Conservation (phyloP, 164 flowering plant genomes). For the Vitis riparia region DNA sequence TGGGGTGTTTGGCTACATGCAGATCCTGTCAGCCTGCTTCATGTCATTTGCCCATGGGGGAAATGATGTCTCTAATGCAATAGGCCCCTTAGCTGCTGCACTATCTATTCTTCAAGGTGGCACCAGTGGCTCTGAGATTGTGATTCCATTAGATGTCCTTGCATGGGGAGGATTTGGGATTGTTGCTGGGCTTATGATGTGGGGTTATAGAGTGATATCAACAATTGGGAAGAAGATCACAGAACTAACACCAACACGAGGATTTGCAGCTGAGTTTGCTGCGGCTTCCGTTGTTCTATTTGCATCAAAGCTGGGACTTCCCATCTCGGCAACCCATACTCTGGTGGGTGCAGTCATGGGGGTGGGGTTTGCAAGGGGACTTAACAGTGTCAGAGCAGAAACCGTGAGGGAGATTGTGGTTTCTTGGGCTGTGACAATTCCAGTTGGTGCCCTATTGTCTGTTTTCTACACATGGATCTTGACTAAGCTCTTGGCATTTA, state of each 20-base stretch:
- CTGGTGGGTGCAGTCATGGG: slow-evolving; percentile 99
- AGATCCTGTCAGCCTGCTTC: slow-evolving; percentile 95
- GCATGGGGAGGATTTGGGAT: slow-evolving; percentile 99
- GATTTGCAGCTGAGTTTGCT: slow-evolving; percentile 99
- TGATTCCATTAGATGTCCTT: slow-evolving; percentile 86
- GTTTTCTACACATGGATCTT: slow-evolving; percentile 80
- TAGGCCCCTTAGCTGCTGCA: slow-evolving; percentile 96
- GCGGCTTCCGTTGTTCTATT: slow-evolving; percentile 94
- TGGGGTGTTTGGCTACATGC: slow-evolving; percentile 97
- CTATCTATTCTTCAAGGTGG: slow-evolving; percentile 84
- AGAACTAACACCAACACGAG: slow-evolving; percentile 92
- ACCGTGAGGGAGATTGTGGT: slow-evolving; percentile 88
- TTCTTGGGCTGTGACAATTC: slow-evolving; percentile 91
- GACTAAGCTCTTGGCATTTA: slow-evolving; percentile 59
- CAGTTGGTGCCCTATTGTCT: slow-evolving; percentile 77
- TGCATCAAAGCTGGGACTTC: slow-evolving; percentile 93
- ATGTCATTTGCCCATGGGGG: slow-evolving; percentile 99
- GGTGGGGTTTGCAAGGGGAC: slow-evolving; percentile 94
- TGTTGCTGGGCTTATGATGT: slow-evolving; percentile 89
- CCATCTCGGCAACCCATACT: slow-evolving; percentile 97
- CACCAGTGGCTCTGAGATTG: slow-evolving; percentile 60
- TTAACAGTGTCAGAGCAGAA: slow-evolving; percentile 89
- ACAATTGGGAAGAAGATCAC: slow-evolving; percentile 99
- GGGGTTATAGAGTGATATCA: slow-evolving; percentile 97
- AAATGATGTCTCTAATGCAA: slow-evolving; percentile 96